Evolutionary conservation across 2,329 filamentous ascomycete genomes (phyloP).

Genomic region (Colletotrichum cereale): DNA sequence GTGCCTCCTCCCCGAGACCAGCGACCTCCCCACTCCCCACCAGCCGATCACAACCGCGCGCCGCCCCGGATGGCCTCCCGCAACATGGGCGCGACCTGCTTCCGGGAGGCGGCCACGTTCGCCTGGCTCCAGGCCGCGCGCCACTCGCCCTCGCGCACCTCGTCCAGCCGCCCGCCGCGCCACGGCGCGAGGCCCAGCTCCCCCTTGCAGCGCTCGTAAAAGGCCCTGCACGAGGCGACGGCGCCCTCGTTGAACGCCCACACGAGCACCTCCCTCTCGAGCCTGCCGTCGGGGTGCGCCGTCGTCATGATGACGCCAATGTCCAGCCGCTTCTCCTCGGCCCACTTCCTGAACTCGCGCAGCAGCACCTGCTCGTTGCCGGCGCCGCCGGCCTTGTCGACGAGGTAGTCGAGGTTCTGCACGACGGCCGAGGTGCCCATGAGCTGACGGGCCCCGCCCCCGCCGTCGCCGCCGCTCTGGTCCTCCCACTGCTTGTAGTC

Average conservation of each 20-base stretch:
- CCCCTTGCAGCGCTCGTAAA: conserved; percentile 59
- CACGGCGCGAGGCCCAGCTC: conserved; percentile 70
- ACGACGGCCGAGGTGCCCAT: conserved; percentile 76
- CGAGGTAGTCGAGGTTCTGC: conserved; percentile 71
- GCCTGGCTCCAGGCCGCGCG: conserved; percentile 77
- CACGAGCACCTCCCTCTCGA: conserved; percentile 76
- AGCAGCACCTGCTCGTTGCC: conserved; percentile 59
- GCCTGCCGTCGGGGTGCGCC: conserved; percentile 65
- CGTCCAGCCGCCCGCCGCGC: conserved; percentile 61
- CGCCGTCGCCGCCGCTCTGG: conserved; percentile 50
- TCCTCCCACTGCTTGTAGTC: conserved; percentile 87
- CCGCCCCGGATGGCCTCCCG: conserved; percentile 63
- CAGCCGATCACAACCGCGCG: conserved; percentile 4
- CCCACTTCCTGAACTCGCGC: conserved; percentile 63
- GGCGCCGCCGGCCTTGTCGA: conserved; percentile 61
- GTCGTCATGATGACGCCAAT: conserved; percentile 78
- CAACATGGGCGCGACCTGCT: conserved; percentile 77
- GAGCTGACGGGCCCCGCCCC: conserved; percentile 41
- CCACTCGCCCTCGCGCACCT: conserved; percentile 55
- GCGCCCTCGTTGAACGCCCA: conserved; percentile 69
- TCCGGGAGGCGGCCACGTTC: conserved; percentile 71
- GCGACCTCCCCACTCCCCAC: not conserved
- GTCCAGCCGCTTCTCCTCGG: conserved; percentile 69
- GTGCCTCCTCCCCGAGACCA: too few species aligned
- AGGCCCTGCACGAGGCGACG: conserved; percentile 64